Evolutionary conservation across 1,284 basidiomycete species (phyloP).

Genomic region (Blastosporella zonata): DNA sequence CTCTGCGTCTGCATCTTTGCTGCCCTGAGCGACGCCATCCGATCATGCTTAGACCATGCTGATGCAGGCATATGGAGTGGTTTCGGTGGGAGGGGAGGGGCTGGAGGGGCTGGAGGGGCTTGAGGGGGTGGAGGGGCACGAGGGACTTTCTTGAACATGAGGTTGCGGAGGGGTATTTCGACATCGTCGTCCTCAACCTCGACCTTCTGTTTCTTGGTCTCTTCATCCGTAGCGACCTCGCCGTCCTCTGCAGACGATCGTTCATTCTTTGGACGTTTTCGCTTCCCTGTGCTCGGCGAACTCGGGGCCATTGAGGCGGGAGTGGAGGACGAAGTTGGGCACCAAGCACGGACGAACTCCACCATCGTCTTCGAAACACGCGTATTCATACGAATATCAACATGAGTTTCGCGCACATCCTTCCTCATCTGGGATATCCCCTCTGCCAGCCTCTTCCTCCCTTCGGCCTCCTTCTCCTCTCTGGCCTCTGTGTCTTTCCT

Average conservation of each 20-base stretch:
- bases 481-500: conserved; percentile 1
- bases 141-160: background rate
- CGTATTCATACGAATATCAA: conserved; percentile 52
- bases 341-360: conserved; percentile 37
- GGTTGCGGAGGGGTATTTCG: background rate
- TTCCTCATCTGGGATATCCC: conserved; percentile 48
- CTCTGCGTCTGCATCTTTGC: conserved; percentile 12
- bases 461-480: conserved; percentile 23
- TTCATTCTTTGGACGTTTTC: conserved; percentile 2
- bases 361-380: conserved; percentile 48
- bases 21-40: conserved; percentile 15
- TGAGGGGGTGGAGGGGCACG: background rate
- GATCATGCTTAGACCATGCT: background rate
- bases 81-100: background rate
- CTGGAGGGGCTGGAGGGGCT: background rate
- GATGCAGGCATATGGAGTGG: background rate
- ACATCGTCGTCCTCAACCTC: background rate
- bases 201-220: background rate
- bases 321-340: conserved; percentile 4
- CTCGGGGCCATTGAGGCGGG: background rate
- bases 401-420: conserved; percentile 44
- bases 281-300: background rate
- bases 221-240: background rate
- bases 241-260: conserved; percentile 1
- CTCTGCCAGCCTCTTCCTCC: conserved; percentile 36